Percentiles rank a stretch among this genome's conserved stretches.
These are phyloP conservation scores for Asclepias syriaca DNA, from an alignment of 257 asterid species.

Conservation along the genomic window DNA sequence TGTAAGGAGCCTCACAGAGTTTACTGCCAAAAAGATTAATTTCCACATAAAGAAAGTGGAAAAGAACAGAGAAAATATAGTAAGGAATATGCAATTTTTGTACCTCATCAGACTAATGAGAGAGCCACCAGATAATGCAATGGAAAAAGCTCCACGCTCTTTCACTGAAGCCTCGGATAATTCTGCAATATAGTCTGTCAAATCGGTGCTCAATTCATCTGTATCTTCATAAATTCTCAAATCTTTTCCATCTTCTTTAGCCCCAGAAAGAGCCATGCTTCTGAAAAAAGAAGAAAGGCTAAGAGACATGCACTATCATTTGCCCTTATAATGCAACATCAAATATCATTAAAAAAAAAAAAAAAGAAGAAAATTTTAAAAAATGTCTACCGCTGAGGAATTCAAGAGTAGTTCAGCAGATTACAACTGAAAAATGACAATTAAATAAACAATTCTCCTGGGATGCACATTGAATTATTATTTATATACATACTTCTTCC, in stretches of 20 bases:
- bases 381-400: neutral
- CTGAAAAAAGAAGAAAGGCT: conserved; percentile 20
- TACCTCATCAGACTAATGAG: conserved; percentile 77
- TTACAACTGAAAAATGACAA: conserved; percentile 13
- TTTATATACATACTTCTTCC: neutral
- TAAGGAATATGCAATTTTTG: conserved; percentile 13
- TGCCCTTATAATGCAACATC: neutral
- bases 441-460: neutral
- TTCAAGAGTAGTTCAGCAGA: neutral
- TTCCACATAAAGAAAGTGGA: neutral
- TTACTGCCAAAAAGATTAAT: conserved; percentile 41
- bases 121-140: conserved; percentile 94
- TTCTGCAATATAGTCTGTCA: conserved; percentile 88
- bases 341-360: neutral
- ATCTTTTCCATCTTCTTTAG: conserved; percentile 53
- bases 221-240: conserved; percentile 60
- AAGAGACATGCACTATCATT: conserved; percentile 21
- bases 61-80: neutral
- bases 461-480: neutral
- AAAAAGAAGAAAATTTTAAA: neutral
- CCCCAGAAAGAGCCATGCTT: conserved; percentile 60
- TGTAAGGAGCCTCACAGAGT: conserved; percentile 82
- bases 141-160: conserved; percentile 73
- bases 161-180: conserved; percentile 80
- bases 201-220: conserved; percentile 59